Evolutionary conservation across 306 rosid genomes (phyloP).

Genomic region (Medicago arabica): DNA sequence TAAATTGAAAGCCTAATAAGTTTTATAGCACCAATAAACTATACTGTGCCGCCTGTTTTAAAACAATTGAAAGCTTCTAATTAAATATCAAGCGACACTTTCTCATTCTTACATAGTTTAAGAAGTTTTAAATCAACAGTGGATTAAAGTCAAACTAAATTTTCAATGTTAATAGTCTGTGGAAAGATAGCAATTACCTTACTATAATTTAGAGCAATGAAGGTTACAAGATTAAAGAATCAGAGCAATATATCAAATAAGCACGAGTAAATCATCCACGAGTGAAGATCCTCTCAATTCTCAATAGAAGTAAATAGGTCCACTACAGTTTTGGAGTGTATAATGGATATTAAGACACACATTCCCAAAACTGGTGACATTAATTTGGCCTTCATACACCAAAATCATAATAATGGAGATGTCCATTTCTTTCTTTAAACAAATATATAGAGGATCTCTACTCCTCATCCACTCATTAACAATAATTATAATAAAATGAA

Average conservation of each 20-base stretch:
- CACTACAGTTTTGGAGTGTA: background rate
- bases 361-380: background rate
- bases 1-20: background rate
- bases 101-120: background rate
- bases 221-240: too few relatives aligned
- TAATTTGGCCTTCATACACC: background rate
- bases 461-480: background rate
- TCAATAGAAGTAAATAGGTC: background rate
- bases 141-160: conserved; percentile 12
- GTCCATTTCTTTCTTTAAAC: background rate
- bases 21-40: background rate
- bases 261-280: background rate
- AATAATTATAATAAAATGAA: background rate
- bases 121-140: conserved; percentile 4
- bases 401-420: background rate
- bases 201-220: too few relatives aligned
- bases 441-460: background rate
- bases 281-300: background rate
- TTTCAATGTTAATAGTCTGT: background rate
- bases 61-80: background rate
- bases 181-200: too few relatives aligned
- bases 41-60: background rate
- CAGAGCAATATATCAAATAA: too few relatives aligned
- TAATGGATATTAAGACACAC: background rate
- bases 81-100: conserved; percentile 10